Evolutionary conservation across 495 filamentous ascomycete genomes (phyloP), one percentile per base, ranked within the genome.

Genomic region (Trichoderma parareesei): DNA sequence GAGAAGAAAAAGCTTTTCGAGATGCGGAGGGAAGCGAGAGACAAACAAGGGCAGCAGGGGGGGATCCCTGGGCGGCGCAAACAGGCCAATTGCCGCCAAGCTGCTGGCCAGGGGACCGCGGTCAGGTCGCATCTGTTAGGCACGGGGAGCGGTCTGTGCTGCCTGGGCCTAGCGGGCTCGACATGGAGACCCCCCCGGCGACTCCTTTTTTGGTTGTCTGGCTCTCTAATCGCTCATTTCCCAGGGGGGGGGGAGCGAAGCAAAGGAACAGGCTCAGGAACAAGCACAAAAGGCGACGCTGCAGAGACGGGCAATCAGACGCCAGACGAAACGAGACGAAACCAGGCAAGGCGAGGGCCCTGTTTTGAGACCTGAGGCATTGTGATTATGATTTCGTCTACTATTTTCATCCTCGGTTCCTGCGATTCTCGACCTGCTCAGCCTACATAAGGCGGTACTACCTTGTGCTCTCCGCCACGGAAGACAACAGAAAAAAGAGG

Each of bases 1-100:
- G 10, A 13, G 53, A 57, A 57, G 53, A 57, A 57, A 57, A 57
- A 57, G 53, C 53, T 57, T 57, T 57, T 57, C 53, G 53, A 9
- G 33, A 57, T 57, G 53, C 18, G 53, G 53, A 57, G 10, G 53
- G 53, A 16, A n/a, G 6, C 4, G 53, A 11, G 53, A 57, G 53
- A 57, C 14, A 27, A 27, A 27, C 27, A 27, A 27, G 27, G 27
- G 27, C 27, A 33, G 10, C 27, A 57, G 53, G 20, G 27, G 53
- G 53, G 53, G 53, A 27, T 27, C 27, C 53, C 5, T 11, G 3
- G 9, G 27, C 27, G 27, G 27, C 35, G 53, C 33, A 27, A 9
- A 57, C 6, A 11, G 37, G 53, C 53, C 53, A 57, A 35, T 57
- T 10, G 53, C 20, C 53, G 53, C 53, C 53, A 33, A 57, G 27